These are phyloP conservation scores for Oleoguttula mirabilis DNA, from an alignment of 495 filamentous ascomycete genomes.

Conservation along the genomic window DNA sequence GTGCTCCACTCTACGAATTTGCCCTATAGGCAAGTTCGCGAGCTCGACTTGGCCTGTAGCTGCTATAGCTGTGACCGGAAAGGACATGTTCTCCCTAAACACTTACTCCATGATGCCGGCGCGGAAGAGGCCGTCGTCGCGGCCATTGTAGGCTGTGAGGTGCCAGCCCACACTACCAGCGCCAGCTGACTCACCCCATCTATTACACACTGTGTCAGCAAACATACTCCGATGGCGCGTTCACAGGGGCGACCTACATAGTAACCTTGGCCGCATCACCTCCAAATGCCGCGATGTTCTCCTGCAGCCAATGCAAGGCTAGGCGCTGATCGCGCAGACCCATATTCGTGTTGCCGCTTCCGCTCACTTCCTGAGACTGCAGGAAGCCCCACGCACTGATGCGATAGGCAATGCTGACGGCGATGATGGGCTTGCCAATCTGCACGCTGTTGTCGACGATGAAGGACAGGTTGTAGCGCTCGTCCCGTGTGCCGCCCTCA, in stretches of 20 bases:
- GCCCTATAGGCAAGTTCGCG: too few relatives aligned
- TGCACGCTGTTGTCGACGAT: slow-evolving; percentile 40
- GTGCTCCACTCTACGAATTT: too few relatives aligned
- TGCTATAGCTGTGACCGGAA: too few relatives aligned
- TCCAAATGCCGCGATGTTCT: slow-evolving; percentile 32
- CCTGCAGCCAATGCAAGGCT: slow-evolving; percentile 50
- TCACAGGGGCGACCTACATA: too few relatives aligned
- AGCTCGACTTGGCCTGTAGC: too few relatives aligned
- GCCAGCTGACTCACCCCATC: slow-evolving; percentile 20
- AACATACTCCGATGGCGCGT: too few relatives aligned
- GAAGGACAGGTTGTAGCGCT: slow-evolving; percentile 41
- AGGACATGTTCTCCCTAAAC: too few relatives aligned
- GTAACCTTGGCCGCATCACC: slow-evolving; percentile 29
- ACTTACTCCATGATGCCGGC: slow-evolving; percentile 42
- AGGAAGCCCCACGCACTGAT: slow-evolving; percentile 45
- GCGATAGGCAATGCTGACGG: slow-evolving; percentile 49
- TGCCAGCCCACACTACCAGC: slow-evolving; percentile 27
- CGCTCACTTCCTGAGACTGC: slow-evolving; percentile 27
- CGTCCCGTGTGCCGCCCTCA: slow-evolving; percentile 38
- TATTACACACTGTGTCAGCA: too few relatives aligned
- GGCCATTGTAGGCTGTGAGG: slow-evolving; percentile 29
- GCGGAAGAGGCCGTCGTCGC: slow-evolving; percentile 41
- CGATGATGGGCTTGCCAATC: slow-evolving; percentile 49
- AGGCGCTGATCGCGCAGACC: slow-evolving; percentile 48
- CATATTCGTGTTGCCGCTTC: slow-evolving; percentile 42